A percentile compares a stretch with the other conserved stretches of the same genome.
These are phyloP conservation scores for Colletotrichum sp. DNA, from an alignment of 2,329 filamentous ascomycete species.

Conservation along the genomic window DNA sequence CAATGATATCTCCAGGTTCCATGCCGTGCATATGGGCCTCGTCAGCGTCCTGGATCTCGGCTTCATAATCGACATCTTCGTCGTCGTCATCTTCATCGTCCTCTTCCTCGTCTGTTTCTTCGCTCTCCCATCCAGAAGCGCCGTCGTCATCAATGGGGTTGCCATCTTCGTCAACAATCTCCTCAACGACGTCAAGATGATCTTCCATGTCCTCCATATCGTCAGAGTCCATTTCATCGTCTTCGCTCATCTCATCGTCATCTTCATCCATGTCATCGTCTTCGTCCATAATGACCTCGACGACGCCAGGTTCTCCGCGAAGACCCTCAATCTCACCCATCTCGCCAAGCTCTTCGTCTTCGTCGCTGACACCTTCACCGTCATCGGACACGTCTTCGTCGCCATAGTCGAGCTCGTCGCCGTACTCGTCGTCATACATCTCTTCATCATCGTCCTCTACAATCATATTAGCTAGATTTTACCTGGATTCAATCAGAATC, in stretches of 20 bases:
- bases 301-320: conserved; percentile 65
- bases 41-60: conserved; percentile 57
- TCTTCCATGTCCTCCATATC: conserved; percentile 60
- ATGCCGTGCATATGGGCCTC: conserved; percentile 53
- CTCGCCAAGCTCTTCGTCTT: conserved; percentile 81
- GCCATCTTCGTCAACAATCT: conserved; percentile 70
- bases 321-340: conserved; percentile 87
- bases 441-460: conserved; percentile 75
- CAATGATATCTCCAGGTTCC: conserved; percentile 50
- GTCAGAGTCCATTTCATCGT: conserved; percentile 56
- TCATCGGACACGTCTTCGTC: conserved; percentile 82
- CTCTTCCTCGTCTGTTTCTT: conserved; percentile 62
- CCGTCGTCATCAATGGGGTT: conserved; percentile 65
- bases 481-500: not conserved
- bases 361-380: conserved; percentile 87
- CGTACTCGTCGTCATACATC: conserved; percentile 92
- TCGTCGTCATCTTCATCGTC: conserved; percentile 55
- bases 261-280: conserved; percentile 70
- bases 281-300: conserved; percentile 81
- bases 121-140: conserved; percentile 66
- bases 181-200: conserved; percentile 44
- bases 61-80: conserved; percentile 60
- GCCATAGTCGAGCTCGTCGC: conserved; percentile 90
- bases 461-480: conserved; percentile 24
- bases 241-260: conserved; percentile 59